Base-by-base conservation (phyloP, 108 stramenopile species). In the Skeletonema menzelii region DNA sequence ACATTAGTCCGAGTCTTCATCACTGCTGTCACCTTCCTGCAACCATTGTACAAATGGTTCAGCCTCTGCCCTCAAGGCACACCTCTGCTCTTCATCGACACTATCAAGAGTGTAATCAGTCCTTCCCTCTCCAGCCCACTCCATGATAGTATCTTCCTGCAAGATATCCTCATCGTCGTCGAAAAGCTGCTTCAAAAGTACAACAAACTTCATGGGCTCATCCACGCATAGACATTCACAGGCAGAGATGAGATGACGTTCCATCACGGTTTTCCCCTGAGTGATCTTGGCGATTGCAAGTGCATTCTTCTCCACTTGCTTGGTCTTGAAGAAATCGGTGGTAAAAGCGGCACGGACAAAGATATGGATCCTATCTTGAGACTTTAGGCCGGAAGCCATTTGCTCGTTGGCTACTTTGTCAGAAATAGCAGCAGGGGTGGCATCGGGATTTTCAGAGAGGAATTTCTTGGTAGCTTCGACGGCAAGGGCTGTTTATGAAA, bases 381-480 rank as follows among this genome's bases (percentile, higher is more conserved):
- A 88, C 77, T 94, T 96, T 67, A 96, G 90, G 13, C 91, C 95
- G 8, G 95, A 96, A 17, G 95, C 95, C 95, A 96, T 96, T 75
- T 95, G 95, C 81, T 96, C 91, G 80, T 96, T 96, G 63, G 88
- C 80, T 1, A 96, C 89, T 10, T 84, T 67, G 56, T 96, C 95
- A 38, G 80, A 82, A 63, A 92, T 88, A 14, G 80, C 85, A 28
- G 65, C 68, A 44, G 79, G 83, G 10, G 83, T 75, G 38, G 88
- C 91, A 70, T 88, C 82, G 26, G 92, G 87, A 72, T 96, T 91
- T 20, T 84, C 87, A 10, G 60, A 61, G 63, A 96, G 76, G 79
- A 70, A 96, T 70, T 87, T 88, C 61, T 82, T 76, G 58, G 89
- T 90, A 5, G 86, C 91, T 57, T 92, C 86, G 14, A 94, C 82